Evolutionary conservation across 2,329 filamentous ascomycete genomes (phyloP).

Genomic region (Cladosporium sp.): DNA sequence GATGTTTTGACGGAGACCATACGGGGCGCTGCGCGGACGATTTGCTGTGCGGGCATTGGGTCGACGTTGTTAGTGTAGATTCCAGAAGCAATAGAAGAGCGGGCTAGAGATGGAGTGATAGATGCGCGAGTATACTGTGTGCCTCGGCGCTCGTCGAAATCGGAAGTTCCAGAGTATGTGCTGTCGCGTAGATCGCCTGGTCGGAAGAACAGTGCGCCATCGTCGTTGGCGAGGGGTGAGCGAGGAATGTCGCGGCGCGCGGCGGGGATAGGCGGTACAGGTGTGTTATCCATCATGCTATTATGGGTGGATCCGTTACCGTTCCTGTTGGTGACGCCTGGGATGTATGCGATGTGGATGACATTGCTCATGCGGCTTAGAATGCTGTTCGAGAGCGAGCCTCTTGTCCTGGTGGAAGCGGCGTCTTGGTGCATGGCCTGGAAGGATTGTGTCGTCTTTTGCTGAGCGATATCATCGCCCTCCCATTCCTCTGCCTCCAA

Average conservation of each 20-base stretch:
- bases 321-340: slow-evolving; percentile 81
- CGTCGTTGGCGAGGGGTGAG: slow-evolving; percentile 44
- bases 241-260: slow-evolving; percentile 45
- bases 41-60: slow-evolving; percentile 76
- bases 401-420: slow-evolving; percentile 75
- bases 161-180: slow-evolving; percentile 74
- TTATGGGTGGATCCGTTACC: slow-evolving; percentile 56
- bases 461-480: slow-evolving; percentile 49
- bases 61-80: slow-evolving; percentile 90
- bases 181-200: slow-evolving; percentile 86
- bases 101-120: slow-evolving; percentile 45
- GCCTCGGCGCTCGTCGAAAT: slow-evolving; percentile 32
- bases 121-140: slow-evolving; percentile 41
- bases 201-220: slow-evolving; percentile 89
- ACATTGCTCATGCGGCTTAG: slow-evolving; percentile 96
- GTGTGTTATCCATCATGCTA: slow-evolving; percentile 48
- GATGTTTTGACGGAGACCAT: slow-evolving; percentile 79
- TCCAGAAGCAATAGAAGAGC: slow-evolving; percentile 72
- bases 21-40: slow-evolving; percentile 81
- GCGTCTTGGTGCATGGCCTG: slow-evolving; percentile 56
- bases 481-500: slow-evolving; percentile 53
- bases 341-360: slow-evolving; percentile 98
- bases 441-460: slow-evolving; percentile 49
- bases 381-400: slow-evolving; percentile 88
- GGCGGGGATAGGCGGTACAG: slow-evolving; percentile 83